Base-by-base conservation (phyloP, 345 rosid genomes). In the Schrenkiella parvula region DNA sequence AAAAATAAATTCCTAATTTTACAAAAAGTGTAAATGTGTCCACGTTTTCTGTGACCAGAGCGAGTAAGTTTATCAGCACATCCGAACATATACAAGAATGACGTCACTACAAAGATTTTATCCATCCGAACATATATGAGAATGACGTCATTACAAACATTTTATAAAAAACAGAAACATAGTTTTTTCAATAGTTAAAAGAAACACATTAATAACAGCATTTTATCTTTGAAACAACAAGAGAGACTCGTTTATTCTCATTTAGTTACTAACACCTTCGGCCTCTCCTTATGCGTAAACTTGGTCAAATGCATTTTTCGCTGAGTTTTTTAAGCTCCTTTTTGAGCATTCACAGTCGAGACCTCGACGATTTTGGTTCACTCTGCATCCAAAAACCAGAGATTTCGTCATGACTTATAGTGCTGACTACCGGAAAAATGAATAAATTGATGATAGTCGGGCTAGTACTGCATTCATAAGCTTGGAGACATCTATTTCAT, bases 291-390 rank as follows among this genome's bases (percentile, higher is more conserved):
- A 57, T 37, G 59, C 47, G 26, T 63, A 15, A 17, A 43, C 29
- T 64, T 54, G 37, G 31, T 62, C 47, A 55, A 54, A 15, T 4
- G 26, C 44, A 22, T 61, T 41, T 62, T 63, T 11, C 31, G 42
- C 28, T 28, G 43, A 31, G 5, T 42, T 62, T 25, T 28, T 32
- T 15, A 69, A 44, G 15, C 18, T n/a, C 46, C 38, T n/a, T 58
- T 41, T 47, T 64, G 66, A 12, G 51, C 66, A 47, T 19, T 75
- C 65, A 75, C 58, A 56, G 9, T 44, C 75, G 58, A 19, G 79
- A 75, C 59, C 74, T 69, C 5, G 70, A 23, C 8, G 75, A 44
- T 37, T 62, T 69, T 0, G 65, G 64, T 26, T 75, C 79, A 62
- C 79, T 68, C 79, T 75, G 74, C 70, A 75, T 43, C 35, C 50